These are phyloP conservation scores for Chloris gayana DNA, from an alignment of 176 grass and related monocot species.

Conservation along the genomic window DNA sequence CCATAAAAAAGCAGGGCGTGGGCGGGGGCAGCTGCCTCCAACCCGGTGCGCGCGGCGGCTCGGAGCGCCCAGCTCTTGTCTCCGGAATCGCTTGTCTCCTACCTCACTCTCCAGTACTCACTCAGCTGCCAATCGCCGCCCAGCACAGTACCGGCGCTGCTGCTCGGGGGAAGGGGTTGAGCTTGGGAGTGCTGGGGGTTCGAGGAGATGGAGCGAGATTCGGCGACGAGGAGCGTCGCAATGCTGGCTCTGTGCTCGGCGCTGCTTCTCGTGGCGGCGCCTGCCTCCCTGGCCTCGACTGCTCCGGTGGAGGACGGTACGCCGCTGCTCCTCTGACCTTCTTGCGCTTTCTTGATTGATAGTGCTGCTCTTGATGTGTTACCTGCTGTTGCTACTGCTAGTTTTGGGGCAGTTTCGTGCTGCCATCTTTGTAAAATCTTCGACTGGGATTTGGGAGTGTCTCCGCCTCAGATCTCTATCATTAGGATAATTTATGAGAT, in stretches of 20 bases:
- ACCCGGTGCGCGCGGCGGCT: neutral
- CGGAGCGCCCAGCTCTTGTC: neutral
- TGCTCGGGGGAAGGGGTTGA: neutral
- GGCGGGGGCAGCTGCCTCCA: slow-evolving; percentile 36
- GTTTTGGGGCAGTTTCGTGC: neutral
- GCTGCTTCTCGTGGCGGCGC: slow-evolving; percentile 49
- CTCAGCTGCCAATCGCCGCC: neutral
- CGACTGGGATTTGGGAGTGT: neutral
- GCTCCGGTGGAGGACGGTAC: slow-evolving; percentile 82
- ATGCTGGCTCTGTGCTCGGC: slow-evolving; percentile 38
- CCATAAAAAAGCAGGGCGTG: slow-evolving; percentile 71
- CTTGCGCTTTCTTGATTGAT: neutral
- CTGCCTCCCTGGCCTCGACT: slow-evolving; percentile 38
- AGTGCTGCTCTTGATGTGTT: neutral
- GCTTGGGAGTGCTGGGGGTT: neutral
- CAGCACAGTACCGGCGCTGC: neutral
- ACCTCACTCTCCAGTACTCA: neutral
- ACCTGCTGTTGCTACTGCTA: neutral
- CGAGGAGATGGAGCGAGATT: slow-evolving; percentile 34
- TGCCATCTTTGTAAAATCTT: neutral
- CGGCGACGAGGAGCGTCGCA: slow-evolving; percentile 20
- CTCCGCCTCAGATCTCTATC: slow-evolving; percentile 12
- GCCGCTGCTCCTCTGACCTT: neutral
- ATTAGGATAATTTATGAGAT: neutral
- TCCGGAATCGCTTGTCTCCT: no score